phyloP scores from a whole-genome alignment of 495 filamentous ascomycete species.

The Daldinia caldariorum region DNA sequence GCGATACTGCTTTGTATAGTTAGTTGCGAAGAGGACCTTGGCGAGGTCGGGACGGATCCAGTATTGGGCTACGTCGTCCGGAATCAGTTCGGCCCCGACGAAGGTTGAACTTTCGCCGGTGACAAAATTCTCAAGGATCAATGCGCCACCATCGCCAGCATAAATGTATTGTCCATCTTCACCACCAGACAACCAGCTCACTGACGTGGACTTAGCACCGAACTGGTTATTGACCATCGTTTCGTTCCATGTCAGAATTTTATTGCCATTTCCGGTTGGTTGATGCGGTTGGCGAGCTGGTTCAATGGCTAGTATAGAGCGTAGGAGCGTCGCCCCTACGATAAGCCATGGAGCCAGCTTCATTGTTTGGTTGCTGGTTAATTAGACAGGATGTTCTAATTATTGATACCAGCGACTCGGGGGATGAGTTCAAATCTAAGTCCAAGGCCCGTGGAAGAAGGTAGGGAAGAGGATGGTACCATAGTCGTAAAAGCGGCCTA shows the following conservation, averaged over 20 bases:
- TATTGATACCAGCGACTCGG: background rate
- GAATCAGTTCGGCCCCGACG: conserved; percentile 53
- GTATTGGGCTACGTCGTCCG: conserved; percentile 45
- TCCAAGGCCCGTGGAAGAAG: background rate
- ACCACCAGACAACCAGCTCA: conserved; percentile 58
- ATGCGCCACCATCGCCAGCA: conserved; percentile 50
- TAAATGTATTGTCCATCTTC: conserved; percentile 62
- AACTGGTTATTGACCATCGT: conserved; percentile 49
- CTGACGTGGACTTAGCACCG: conserved; percentile 47
- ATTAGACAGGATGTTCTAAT: background rate
- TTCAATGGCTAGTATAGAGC: conserved; percentile 46
- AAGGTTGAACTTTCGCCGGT: conserved; percentile 59
- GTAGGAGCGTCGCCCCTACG: conserved; percentile 29
- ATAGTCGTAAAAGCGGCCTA: background rate
- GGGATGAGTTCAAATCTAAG: background rate
- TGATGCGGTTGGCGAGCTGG: conserved; percentile 53
- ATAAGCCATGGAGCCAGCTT: conserved; percentile 24
- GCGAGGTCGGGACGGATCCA: conserved; percentile 53
- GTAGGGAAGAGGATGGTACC: background rate
- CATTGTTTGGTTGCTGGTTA: conserved; percentile 27
- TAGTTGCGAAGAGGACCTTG: conserved; percentile 63
- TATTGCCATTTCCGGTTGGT: conserved; percentile 51
- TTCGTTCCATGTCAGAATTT: conserved; percentile 57
- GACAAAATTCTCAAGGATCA: conserved; percentile 61
- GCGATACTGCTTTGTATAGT: conserved; percentile 67